Conservation (phyloP, 345 rosid genomes). For the Gossypium ekmanianum region DNA sequence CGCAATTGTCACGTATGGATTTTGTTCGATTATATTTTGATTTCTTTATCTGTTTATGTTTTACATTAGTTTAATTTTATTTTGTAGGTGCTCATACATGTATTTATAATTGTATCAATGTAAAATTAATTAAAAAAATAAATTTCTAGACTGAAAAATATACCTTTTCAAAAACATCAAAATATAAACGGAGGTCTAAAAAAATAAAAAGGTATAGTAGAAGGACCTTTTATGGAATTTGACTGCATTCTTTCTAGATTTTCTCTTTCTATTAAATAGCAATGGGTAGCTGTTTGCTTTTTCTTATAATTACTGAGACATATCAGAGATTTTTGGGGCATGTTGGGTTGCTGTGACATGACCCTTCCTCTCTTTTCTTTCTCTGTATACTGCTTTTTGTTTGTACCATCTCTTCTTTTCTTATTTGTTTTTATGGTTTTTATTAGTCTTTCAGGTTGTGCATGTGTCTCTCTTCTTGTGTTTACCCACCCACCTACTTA, state of each 20-base stretch:
- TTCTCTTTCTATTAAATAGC: neutral
- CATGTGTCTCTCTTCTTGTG: constrained; percentile 15
- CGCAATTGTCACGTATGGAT: fast-evolving
- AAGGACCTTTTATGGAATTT: too few species aligned
- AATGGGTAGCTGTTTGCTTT: constrained; percentile 19
- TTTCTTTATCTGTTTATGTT: too few species aligned
- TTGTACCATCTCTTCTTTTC: constrained; percentile 10
- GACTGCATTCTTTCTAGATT: too few species aligned
- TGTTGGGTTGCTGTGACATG: constrained; percentile 42
- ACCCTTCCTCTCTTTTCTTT: constrained; percentile 34
- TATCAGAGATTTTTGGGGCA: constrained; percentile 37
- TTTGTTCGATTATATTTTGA: too few species aligned
- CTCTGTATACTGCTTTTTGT: constrained; percentile 16
- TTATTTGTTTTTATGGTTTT: neutral
- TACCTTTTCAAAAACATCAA: too few species aligned
- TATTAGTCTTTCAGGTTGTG: constrained; percentile 23
- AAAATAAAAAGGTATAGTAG: too few species aligned
- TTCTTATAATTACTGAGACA: constrained; percentile 22
- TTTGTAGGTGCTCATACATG: too few species aligned
- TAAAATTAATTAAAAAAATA: too few species aligned
- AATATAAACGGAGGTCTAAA: too few species aligned
- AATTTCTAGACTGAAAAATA: too few species aligned
- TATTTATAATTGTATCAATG: too few species aligned
- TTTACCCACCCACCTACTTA: constrained; percentile 5
- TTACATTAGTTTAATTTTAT: too few species aligned